Conservation (phyloP, 495 filamentous ascomycete species). For the Platismatia glauca region DNA sequence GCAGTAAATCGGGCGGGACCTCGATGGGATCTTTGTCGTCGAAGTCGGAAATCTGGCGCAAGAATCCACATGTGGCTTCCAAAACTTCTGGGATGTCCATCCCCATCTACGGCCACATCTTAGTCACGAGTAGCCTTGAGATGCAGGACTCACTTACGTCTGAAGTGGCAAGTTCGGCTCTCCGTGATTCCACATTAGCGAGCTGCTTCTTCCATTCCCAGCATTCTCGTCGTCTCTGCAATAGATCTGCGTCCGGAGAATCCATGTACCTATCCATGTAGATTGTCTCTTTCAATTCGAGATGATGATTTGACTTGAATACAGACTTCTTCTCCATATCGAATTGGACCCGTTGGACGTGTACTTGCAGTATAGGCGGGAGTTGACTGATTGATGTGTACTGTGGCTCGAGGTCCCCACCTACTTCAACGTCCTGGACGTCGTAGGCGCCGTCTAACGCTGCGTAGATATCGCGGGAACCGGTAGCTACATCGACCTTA, state of each 20-base stretch:
- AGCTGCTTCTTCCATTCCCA: slow-evolving; percentile 70
- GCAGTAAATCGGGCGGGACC: slow-evolving; percentile 27
- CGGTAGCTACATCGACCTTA: slow-evolving; percentile 53
- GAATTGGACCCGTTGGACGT: slow-evolving; percentile 71
- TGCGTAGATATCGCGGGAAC: slow-evolving; percentile 61
- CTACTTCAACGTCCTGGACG: slow-evolving; percentile 60
- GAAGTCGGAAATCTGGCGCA: slow-evolving; percentile 24
- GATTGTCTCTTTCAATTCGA: slow-evolving; percentile 65
- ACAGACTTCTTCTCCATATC: slow-evolving; percentile 49
- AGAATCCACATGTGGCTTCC: slow-evolving; percentile 21
- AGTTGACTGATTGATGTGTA: slow-evolving; percentile 67
- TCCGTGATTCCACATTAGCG: slow-evolving; percentile 42
- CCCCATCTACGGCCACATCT: slow-evolving; percentile 23
- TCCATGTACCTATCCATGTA: slow-evolving; percentile 90
- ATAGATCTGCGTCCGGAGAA: slow-evolving; percentile 46
- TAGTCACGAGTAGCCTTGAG: slow-evolving; percentile 13
- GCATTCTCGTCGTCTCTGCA: slow-evolving; percentile 51
- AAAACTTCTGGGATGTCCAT: slow-evolving; percentile 26
- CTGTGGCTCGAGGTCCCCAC: slow-evolving; percentile 51
- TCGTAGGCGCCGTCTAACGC: slow-evolving; percentile 81
- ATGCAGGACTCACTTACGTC: slow-evolving; percentile 31
- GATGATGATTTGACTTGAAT: slow-evolving; percentile 69
- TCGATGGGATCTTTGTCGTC: slow-evolving; percentile 29
- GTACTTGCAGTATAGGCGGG: slow-evolving; percentile 80
- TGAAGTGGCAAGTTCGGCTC: slow-evolving; percentile 37